Conservation (phyloP, 2,329 filamentous ascomycete genomes). For the Fusarium sp. region DNA sequence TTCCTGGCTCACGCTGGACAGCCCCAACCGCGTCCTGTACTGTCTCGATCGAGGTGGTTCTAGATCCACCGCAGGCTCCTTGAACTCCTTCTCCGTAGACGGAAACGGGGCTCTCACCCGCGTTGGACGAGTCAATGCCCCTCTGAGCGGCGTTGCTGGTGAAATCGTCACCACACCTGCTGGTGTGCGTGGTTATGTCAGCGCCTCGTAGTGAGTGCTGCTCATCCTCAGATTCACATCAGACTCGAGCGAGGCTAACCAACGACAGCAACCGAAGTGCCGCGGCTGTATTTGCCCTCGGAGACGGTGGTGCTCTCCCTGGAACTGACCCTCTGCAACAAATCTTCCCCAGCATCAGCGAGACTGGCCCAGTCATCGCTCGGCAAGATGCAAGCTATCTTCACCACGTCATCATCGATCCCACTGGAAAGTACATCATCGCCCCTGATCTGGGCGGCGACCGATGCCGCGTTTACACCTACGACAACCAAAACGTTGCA, state of each 20-base stretch:
- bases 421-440: conserved; percentile 35
- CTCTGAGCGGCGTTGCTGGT: conserved; percentile 31
- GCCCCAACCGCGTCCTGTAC: conserved; percentile 30
- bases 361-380: conserved; percentile 30
- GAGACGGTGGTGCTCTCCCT: conserved; percentile 24
- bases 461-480: conserved; percentile 32
- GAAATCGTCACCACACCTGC: conserved; percentile 23
- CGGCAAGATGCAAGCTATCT: conserved; percentile 40
- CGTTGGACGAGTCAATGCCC: conserved; percentile 24
- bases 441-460: conserved; percentile 40
- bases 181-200: conserved; percentile 33
- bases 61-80: conserved; percentile 19
- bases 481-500: conserved; percentile 34
- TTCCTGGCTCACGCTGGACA: conserved; percentile 34
- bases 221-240: background rate
- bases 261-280: conserved; percentile 21
- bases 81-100: conserved; percentile 37
- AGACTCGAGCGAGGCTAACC: background rate
- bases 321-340: conserved; percentile 32
- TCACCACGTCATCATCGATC: conserved; percentile 39
- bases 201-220: conserved; percentile 35
- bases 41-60: conserved; percentile 33
- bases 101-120: conserved; percentile 16
- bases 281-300: conserved; percentile 25
- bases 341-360: conserved; percentile 27